Evolutionary conservation across 495 filamentous ascomycete genomes (phyloP), one percentile per base, ranked within the genome.

Genomic region (Tricharina praecox): DNA sequence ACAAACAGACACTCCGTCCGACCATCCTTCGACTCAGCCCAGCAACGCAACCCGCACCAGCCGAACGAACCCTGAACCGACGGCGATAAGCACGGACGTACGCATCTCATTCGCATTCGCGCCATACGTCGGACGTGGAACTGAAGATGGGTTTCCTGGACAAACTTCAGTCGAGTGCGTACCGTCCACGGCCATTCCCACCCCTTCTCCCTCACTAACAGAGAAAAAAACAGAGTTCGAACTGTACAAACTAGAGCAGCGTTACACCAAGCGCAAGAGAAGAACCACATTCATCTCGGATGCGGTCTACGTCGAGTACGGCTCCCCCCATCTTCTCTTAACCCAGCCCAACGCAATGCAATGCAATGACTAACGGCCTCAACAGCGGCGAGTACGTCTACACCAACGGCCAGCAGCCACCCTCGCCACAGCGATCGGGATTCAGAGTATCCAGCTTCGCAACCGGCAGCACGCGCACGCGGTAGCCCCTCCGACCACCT

Each of bases 241-340:
- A 70, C 75, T 93, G 58, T 90, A 86, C 70, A 82, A 83, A 24
- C 77, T 95, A 50, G 86, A 95, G 67, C 80, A 93, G 66, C 76
- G 83, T 38, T 95, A 95, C 68, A 87, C 83, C 26, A 79, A 77
- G 56, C 79, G 83, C 62, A 81, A 82, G 54, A 78, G 85, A 51
- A 84, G 86, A 66, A 84, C 75, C 46, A 86, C 79, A 50, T 93
- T 92, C 65, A 76, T 80, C 62, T 79, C 75, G 49, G 84, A 83
- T 55, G 87, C 83, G 18, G 72, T 78, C 60, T 95, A 95, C 62
- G 79, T 93, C 54, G 87, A 95, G 66, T 95, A 90, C 67, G 72
- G 92, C 58, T 85, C n/a, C n/a, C n/a, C n/a, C n/a, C n/a, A n/a
- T n/a, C n/a, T n/a, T n/a, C n/a, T n/a, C n/a, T n/a, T n/a, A n/a